These are phyloP conservation scores for Metschnikowia proteae DNA, from an alignment of 805 yeast species.

Conservation along the genomic window DNA sequence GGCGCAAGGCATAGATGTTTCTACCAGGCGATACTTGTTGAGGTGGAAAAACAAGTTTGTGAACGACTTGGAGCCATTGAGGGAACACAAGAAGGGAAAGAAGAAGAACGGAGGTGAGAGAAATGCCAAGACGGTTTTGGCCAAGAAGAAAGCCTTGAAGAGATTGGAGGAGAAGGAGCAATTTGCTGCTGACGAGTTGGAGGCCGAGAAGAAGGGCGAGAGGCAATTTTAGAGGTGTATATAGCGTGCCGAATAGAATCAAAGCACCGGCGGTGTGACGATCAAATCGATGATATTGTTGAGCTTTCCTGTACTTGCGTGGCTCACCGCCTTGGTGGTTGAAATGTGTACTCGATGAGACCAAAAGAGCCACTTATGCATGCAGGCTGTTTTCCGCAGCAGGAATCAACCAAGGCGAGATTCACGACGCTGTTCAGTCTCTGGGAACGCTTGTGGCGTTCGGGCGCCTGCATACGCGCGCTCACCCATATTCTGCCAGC, in stretches of 20 bases:
- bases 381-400: too few species aligned
- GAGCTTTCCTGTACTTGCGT: too few species aligned
- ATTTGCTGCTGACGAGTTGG: conserved; percentile 35
- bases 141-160: conserved; percentile 59
- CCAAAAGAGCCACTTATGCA: too few species aligned
- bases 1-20: conserved; percentile 70
- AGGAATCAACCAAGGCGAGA: too few species aligned
- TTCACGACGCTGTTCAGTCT: too few species aligned
- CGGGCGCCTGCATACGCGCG: neutral
- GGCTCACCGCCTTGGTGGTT: too few species aligned
- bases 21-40: conserved; percentile 68
- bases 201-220: conserved; percentile 41
- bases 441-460: too few species aligned
- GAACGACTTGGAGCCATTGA: conserved; percentile 49
- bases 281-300: neutral
- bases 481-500: neutral
- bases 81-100: conserved; percentile 61
- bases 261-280: neutral
- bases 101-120: conserved; percentile 86
- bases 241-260: conserved; percentile 3
- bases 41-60: conserved; percentile 67
- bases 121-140: conserved; percentile 50
- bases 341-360: too few species aligned
- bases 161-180: conserved; percentile 50
- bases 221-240: conserved; percentile 31